These are phyloP conservation scores for Xanthoconium purpureum DNA, from an alignment of 768 basidiomycete genomes.

Conservation along the genomic window DNA sequence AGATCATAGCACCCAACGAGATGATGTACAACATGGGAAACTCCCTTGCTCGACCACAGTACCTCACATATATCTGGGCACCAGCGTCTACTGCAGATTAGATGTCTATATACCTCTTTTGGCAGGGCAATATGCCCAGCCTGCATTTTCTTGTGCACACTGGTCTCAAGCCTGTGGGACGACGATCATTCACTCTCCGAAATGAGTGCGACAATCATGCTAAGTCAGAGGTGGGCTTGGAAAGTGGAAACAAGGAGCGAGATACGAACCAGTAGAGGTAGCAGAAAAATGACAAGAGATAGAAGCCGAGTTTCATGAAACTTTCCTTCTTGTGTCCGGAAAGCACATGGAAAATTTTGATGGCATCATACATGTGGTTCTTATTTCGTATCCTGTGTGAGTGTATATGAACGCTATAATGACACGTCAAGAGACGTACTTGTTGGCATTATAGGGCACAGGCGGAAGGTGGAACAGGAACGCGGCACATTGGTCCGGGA, in stretches of 20 bases:
- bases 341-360: constrained; percentile 96
- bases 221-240: constrained; percentile 26
- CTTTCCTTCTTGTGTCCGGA: constrained; percentile 94
- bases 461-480: constrained; percentile 89
- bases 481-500: constrained; percentile 93
- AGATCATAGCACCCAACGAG: constrained; percentile 21
- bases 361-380: constrained; percentile 98
- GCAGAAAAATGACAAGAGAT: constrained; percentile 88
- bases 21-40: constrained; percentile 19
- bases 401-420: neutral
- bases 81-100: constrained; percentile 13
- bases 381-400: constrained; percentile 77
- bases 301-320: constrained; percentile 93
- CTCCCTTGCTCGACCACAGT: neutral
- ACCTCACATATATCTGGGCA: constrained; percentile 12
- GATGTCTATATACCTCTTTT: constrained; percentile 17
- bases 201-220: constrained; percentile 87
- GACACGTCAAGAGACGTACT: constrained; percentile 50
- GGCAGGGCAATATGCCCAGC: constrained; percentile 3
- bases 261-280: constrained; percentile 79
- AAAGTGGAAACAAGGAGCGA: neutral
- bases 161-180: neutral
- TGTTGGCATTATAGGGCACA: constrained; percentile 88
- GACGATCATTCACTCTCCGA: constrained; percentile 62
- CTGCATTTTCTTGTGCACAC: neutral